Evolutionary conservation across 257 asterid species (phyloP), one percentile per base, ranked within the genome.

Genomic region (Verbena officinalis): DNA sequence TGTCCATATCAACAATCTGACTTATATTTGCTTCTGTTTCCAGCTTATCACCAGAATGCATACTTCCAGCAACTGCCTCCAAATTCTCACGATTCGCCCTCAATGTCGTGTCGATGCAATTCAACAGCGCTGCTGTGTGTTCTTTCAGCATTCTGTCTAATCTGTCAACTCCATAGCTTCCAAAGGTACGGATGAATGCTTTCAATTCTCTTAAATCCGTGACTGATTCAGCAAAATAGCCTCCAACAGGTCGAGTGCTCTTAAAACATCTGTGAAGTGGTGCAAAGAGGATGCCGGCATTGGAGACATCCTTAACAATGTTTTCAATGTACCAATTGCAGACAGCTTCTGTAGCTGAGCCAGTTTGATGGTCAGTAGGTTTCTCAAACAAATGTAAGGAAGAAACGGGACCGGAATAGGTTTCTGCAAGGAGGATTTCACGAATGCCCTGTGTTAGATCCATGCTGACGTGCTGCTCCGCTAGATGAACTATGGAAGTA

Each of bases 391-490:
- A 77, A 70, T 93, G 97, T 20, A 94, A 75, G 38, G 97, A 94
- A 51, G 99, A 94, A 78, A 94, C 95, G 0, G 99, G 99, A 64
- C 96, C 96, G 36, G 89, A 88, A 77, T 87, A 94, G 49, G 97
- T 80, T 76, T 90, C 99, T 2, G 95, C 75, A 36, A 94, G 97
- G 77, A 94, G 81, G 63, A 90, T 86, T 77, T 94, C 97, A 30
- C 97, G 89, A 56, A 90, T 86, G 48, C 99, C 96, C 71, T 86
- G 91, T 50, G 97, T 90, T 46, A 94, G 96, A 85, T 94, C 97
- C 99, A 94, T 94, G 83, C 96, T 94, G 70, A 94, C 84, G 59
- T 94, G 99, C 67, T 94, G 99, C 88, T 94, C 99, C 7, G 97
- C 95, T 55, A 94, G 83, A 83, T 90, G 96, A 65, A 90, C 81